phyloP scores from a whole-genome alignment of 2,329 filamentous ascomycete genomes.

The Arthroderma sp. region DNA sequence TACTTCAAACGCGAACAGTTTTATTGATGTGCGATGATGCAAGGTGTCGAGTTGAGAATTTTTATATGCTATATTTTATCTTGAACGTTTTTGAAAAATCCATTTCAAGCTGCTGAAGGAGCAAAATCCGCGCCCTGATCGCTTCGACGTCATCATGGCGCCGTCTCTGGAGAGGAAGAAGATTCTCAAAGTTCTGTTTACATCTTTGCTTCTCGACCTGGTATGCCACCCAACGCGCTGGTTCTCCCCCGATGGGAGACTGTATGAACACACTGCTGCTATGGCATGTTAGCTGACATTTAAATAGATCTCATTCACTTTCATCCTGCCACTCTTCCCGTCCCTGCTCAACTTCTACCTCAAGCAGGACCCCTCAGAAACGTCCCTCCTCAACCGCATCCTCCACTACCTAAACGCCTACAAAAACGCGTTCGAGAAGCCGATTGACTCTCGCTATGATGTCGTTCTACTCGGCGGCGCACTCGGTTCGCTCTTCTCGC shows the following conservation, averaged over 20 bases:
- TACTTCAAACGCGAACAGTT: no score
- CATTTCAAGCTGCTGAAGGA: no score
- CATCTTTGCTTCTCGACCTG: conserved; percentile 78
- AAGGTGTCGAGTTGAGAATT: no score
- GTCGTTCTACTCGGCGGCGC: conserved; percentile 91
- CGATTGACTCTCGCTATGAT: conserved; percentile 93
- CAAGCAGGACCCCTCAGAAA: conserved; percentile 52
- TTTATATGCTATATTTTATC: no score
- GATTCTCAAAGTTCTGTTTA: conserved; percentile 75
- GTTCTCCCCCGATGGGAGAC: not conserved
- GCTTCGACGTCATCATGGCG: conserved; percentile 1
- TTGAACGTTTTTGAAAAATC: no score
- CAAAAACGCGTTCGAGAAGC: conserved; percentile 81
- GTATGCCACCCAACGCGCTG: conserved; percentile 39
- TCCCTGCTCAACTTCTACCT: conserved; percentile 94
- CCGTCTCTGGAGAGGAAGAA: conserved; percentile 50
- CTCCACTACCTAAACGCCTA: conserved; percentile 80
- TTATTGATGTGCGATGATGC: no score
- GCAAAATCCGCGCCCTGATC: not conserved
- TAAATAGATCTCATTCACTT: conserved; percentile 84
- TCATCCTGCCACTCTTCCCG: conserved; percentile 92
- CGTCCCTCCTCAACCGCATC: conserved; percentile 63
- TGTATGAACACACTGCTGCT: not conserved
- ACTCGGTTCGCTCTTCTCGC: conserved; percentile 81
- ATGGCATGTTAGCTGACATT: not conserved